Evolutionary conservation across 805 yeast genomes (phyloP).

Genomic region (Lipomyces sp.): DNA sequence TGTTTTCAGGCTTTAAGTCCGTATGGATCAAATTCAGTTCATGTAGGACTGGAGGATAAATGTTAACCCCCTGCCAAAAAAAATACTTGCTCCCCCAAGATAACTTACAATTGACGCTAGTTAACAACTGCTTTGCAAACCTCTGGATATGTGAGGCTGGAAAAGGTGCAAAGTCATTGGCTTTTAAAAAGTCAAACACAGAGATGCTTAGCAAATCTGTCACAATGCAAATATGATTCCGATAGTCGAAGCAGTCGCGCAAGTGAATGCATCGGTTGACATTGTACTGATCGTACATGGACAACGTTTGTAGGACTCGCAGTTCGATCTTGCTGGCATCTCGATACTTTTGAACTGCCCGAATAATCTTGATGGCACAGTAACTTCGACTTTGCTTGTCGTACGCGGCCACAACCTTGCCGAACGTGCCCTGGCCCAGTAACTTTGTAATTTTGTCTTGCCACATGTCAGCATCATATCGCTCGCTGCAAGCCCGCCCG

Average conservation of each 20-base stretch:
- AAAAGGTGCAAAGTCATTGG: conserved; percentile 82
- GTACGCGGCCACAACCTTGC: conserved; percentile 83
- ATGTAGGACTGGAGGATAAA: conserved; percentile 57
- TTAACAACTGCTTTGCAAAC: conserved; percentile 79
- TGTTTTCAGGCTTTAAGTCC: conserved; percentile 95
- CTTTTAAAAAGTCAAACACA: conserved; percentile 85
- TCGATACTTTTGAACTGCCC: conserved; percentile 90
- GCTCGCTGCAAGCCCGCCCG: neutral
- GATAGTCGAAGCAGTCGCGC: conserved; percentile 86
- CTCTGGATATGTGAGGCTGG: conserved; percentile 94
- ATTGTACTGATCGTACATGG: conserved; percentile 70
- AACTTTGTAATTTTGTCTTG: conserved; percentile 64
- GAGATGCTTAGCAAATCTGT: conserved; percentile 86
- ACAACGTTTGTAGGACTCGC: conserved; percentile 74
- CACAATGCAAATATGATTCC: conserved; percentile 92
- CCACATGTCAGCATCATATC: conserved; percentile 54
- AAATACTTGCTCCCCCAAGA: neutral
- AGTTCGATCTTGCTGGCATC: conserved; percentile 95
- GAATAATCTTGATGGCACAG: conserved; percentile 90
- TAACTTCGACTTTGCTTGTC: conserved; percentile 63
- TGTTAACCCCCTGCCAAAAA: neutral
- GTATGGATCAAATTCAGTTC: conserved; percentile 91
- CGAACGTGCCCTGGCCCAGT: conserved; percentile 92
- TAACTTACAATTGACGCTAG: conserved; percentile 68
- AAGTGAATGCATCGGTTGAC: conserved; percentile 80